These are phyloP conservation scores for Schizosaccharomyces osmophilus DNA, from an alignment of 805 yeast genomes.

Conservation along the genomic window DNA sequence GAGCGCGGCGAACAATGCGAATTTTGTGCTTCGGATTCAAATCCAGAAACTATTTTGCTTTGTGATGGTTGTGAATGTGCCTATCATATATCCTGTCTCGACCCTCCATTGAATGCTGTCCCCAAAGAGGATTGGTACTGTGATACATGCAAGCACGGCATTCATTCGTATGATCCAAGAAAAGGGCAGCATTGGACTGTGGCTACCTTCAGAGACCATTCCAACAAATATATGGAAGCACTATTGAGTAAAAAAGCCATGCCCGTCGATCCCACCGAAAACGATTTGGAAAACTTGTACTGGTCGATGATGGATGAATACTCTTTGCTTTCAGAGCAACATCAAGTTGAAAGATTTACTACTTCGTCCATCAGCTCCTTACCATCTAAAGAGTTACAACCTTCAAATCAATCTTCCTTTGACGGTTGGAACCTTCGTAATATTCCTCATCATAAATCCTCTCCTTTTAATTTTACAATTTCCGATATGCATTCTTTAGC, in stretches of 20 bases:
- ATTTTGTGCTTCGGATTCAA: conserved; percentile 10
- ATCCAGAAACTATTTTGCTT: conserved; percentile 6
- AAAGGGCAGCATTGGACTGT: conserved; percentile 35
- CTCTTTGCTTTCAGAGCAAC: no score
- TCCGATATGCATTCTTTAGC: conserved; percentile 62
- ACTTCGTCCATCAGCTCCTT: conserved; percentile 17
- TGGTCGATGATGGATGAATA: conserved; percentile 15
- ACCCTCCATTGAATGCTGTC: conserved; percentile 25
- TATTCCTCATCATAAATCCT: conserved; percentile 13
- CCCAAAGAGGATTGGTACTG: conserved; percentile 59
- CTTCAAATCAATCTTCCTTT: conserved; percentile 13
- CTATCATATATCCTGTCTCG: conserved; percentile 45
- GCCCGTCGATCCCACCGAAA: conserved; percentile 3
- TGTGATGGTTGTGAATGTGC: conserved; percentile 57
- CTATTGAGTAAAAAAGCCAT: conserved; percentile 9
- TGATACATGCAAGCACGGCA: conserved; percentile 59
- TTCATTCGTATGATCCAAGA: conserved; percentile 71
- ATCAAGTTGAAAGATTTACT: conserved; percentile 5
- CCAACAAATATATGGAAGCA: conserved; percentile 23
- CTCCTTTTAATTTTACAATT: conserved; percentile 14
- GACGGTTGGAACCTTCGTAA: conserved; percentile 18
- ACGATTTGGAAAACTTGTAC: conserved; percentile 13
- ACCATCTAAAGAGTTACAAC: conserved; percentile 13
- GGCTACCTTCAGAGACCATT: conserved; percentile 32
- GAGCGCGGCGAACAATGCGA: conserved; percentile 9